Evolutionary conservation across 1,284 basidiomycete species (phyloP).

Genomic region (Cutaneotrichosporon daszewskae): DNA sequence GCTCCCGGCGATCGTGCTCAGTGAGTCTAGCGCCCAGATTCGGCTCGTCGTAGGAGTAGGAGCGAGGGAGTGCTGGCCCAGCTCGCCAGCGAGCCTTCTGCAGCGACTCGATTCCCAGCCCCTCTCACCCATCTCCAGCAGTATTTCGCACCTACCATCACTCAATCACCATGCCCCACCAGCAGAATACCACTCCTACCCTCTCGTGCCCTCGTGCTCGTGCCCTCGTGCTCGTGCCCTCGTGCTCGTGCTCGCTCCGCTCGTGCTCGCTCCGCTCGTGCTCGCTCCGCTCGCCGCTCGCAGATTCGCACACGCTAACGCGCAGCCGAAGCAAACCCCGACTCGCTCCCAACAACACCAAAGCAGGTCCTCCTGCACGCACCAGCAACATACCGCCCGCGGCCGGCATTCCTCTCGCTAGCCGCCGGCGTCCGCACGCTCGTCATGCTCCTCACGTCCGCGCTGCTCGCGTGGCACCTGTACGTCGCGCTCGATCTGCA

Average conservation of each 20-base stretch:
- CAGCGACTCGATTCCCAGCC: too few species aligned
- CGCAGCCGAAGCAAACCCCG: slow-evolving; percentile 16
- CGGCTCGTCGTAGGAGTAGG: too few species aligned
- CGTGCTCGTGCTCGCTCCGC: background rate
- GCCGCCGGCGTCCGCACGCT: background rate
- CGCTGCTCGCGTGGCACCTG: slow-evolving; percentile 14
- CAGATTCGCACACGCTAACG: too few species aligned
- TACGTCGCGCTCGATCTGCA: too few species aligned
- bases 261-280: background rate
- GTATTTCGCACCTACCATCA: too few species aligned
- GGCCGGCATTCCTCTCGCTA: background rate
- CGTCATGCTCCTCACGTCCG: slow-evolving; percentile 9
- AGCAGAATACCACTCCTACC: too few species aligned
- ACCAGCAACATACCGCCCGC: slow-evolving; percentile 14
- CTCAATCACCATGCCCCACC: too few species aligned
- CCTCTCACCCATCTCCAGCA: too few species aligned
- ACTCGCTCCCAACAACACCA: slow-evolving; percentile 10
- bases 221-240: background rate
- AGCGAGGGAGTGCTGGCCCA: too few species aligned
- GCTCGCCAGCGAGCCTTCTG: too few species aligned
- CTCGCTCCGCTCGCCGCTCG: background rate
- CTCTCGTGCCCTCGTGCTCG: too few species aligned
- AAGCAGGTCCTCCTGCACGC: slow-evolving; percentile 26
- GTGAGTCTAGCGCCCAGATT: too few species aligned
- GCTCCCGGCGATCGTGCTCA: slow-evolving; percentile 6